Percentiles rank a stretch among this genome's conserved stretches.
Conservation (phyloP, 164 flowering plant species). For the Platanus orientalis region DNA sequence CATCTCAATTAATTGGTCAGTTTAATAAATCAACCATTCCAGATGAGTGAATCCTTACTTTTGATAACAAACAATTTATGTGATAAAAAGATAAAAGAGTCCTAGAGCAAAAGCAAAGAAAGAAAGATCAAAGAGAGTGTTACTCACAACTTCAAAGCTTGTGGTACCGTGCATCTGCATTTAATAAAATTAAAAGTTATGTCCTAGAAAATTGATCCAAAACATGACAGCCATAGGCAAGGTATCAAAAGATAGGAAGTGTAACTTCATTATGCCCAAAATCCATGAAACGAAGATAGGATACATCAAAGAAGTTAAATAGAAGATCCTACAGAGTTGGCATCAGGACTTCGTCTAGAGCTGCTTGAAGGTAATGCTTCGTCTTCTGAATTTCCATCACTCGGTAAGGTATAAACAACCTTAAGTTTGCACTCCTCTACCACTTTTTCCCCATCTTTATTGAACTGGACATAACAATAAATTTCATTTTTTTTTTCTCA, state of each 20-base stretch:
- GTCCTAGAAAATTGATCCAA: background rate
- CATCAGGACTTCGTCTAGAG: slow-evolving; percentile 29
- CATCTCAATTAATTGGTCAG: background rate
- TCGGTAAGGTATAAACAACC: slow-evolving; percentile 51
- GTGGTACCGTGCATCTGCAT: slow-evolving; percentile 13
- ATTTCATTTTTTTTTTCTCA: background rate
- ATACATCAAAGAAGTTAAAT: background rate
- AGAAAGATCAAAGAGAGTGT: no score
- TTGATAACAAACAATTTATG: no score
- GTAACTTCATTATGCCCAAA: background rate
- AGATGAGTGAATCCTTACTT: no score
- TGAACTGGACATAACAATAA: slow-evolving; percentile 48
- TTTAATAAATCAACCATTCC: no score
- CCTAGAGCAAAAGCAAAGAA: no score
- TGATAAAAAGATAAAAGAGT: no score
- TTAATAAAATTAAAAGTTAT: background rate
- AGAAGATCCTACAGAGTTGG: slow-evolving; percentile 39
- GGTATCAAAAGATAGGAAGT: background rate
- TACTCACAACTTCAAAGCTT: slow-evolving; percentile 17
- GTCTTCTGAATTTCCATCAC: slow-evolving; percentile 32
- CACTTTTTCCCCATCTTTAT: slow-evolving; percentile 53
- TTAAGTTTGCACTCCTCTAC: slow-evolving; percentile 78
- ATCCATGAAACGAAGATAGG: background rate
- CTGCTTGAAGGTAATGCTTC: slow-evolving; percentile 20
- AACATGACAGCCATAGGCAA: background rate